Evolutionary conservation across 805 yeast species (phyloP), one percentile per base, ranked within the genome.

Genomic region (Cyberlindnera samutprakarnensis): DNA sequence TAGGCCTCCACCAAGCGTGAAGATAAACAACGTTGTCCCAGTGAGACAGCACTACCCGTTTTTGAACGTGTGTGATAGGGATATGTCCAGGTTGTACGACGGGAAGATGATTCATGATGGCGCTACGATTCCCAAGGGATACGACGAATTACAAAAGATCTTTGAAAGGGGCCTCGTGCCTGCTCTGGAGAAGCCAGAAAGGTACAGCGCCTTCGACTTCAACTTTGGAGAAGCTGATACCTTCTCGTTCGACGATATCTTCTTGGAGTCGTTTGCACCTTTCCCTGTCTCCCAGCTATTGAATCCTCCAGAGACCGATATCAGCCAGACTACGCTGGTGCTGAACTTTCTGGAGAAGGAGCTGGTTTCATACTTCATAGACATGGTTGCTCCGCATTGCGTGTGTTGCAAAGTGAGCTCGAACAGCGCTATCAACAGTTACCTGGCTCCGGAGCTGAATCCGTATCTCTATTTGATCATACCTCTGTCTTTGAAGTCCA

Each of bases 401-500:
- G 56, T 62, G 8, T 62, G 68, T 32, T 61, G 52, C 36, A 57
- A 62, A n/a, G 40, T 41, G 11, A 32, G 44, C n/a, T 39, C 43
- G 5, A 46, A 38, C 15, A 33, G 35, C n/a, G 27, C 39, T 0
- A 13, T 30, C 17, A 38, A 38, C 31, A 31, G 40, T 17, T 35
- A 41, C 25, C 37, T 39, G 18, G 50, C 45, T 3, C 54, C 58
- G 16, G 53, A 54, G 19, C 27, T 37, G 5, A 62, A 64, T 26
- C 70, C 68, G 2, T 63, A 62, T 37, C 41, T 62, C 12, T 49
- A 59, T 27, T 36, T 61, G 20, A 50, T 63, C 7, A 59, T 56
- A 0, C 70, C 70, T 6, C 41, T 62, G 28, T 60, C 66, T 1
- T 42, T 46, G 20, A 39, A 43, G 11, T 61, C 65, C 1, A 35